Base-by-base conservation (phyloP, 257 asterid genomes). In the Nicotiana tabacum region DNA sequence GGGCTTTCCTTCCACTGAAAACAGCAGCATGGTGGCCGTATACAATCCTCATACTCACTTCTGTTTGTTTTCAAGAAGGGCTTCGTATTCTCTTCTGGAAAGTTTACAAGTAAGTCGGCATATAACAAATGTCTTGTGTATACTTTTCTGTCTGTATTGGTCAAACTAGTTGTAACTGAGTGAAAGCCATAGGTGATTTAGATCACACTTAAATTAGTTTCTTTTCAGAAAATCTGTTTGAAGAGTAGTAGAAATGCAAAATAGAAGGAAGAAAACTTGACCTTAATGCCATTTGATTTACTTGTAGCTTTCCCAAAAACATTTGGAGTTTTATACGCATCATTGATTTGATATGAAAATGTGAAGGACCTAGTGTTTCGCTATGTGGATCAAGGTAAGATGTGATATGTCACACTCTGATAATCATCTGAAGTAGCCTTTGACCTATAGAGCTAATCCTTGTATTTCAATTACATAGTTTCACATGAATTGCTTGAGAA, bases 41-140 rank as follows among this genome's bases (percentile, higher is more conserved):
- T 58, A 87, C 87, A 0, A 80, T 94, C 72, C 89, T 96, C 66
- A 87, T 96, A 81, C 77, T 93, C 80, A 64, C 93, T 53, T 94
- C 99, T 3, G 97, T 96, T 62, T 91, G 89, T 80, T 88, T 92
- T 72, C 99, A 96, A 89, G 99, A 96, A 88, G 91, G 85, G 48
- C 92, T 96, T 30, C 95, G 99, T 39, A 9, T 92, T 80, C 85
- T 92, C 79, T 85, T 93, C 85, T 96, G 99, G 99, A 89, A 86
- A 86, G 83, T 92, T 55, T 89, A 91, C 89, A 90, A 87, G 99
- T 95, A 87, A 76, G 80, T 76, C 64, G 0, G 43, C 43, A 35
- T 27, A 51, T 43, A 27, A 46, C 79, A 24, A 12, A 27, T 76
- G 46, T 51, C 62, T 15, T 76, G 21, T 51, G 27, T 27, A 27